phyloP scores from a whole-genome alignment of 1,139 yeast genomes.

The Torulaspora pretoriensis region DNA sequence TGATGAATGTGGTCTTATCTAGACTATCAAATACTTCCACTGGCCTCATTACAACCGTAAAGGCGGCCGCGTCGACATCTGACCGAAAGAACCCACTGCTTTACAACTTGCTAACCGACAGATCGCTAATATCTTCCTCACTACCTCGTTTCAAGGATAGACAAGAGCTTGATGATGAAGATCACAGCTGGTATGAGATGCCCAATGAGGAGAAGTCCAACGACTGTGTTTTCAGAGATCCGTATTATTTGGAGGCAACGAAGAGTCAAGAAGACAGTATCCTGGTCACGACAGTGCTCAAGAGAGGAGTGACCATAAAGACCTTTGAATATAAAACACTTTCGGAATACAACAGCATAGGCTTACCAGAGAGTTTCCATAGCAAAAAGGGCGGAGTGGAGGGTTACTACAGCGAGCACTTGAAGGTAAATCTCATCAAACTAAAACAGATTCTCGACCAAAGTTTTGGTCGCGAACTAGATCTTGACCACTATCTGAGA shows the following conservation, averaged over 20 bases:
- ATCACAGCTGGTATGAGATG: constrained; percentile 27
- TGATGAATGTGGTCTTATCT: constrained; percentile 36
- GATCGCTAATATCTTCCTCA: constrained; percentile 90
- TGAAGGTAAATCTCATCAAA: constrained; percentile 52
- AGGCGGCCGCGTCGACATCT: constrained; percentile 27
- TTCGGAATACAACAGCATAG: constrained; percentile 25
- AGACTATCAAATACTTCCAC: constrained; percentile 39
- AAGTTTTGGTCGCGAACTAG: constrained; percentile 70
- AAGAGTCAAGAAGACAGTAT: constrained; percentile 27
- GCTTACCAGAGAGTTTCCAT: constrained; percentile 22
- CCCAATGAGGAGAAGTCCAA: constrained; percentile 17
- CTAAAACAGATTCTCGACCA: constrained; percentile 64
- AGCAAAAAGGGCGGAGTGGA: background rate
- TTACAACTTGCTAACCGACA: constrained; percentile 82
- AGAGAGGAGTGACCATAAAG: constrained; percentile 68
- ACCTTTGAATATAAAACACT: constrained; percentile 41
- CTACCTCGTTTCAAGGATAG: constrained; percentile 64
- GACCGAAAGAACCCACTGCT: constrained; percentile 66
- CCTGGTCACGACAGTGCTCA: constrained; percentile 65
- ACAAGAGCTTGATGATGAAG: constrained; percentile 7
- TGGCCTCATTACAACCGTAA: constrained; percentile 40
- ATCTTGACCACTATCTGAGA: constrained; percentile 56
- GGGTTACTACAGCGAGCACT: constrained; percentile 5
- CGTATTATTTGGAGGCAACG: constrained; percentile 6
- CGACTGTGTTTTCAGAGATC: constrained; percentile 4